These are phyloP conservation scores for Cordyceps javanica DNA, from an alignment of 2,329 filamentous ascomycete species.

Conservation along the genomic window DNA sequence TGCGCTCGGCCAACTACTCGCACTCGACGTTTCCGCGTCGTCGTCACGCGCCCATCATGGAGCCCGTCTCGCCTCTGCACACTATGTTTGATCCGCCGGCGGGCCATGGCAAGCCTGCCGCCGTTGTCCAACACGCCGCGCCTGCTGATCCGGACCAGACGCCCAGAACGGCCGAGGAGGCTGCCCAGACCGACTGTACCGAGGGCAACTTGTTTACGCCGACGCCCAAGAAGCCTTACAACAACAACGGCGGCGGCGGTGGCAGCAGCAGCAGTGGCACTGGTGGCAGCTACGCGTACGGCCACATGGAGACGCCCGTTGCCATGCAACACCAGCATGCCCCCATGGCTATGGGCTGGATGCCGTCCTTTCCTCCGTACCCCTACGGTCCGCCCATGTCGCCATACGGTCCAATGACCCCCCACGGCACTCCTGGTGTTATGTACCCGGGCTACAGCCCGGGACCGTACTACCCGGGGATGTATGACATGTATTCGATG, in stretches of 20 bases:
- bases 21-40: conserved; percentile 12
- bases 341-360: conserved; percentile 16
- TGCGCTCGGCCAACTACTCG: conserved; percentile 4
- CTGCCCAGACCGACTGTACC: neutral
- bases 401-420: conserved; percentile 17
- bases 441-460: conserved; percentile 21
- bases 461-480: conserved; percentile 16
- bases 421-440: conserved; percentile 16
- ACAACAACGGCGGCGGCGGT: neutral
- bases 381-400: conserved; percentile 12
- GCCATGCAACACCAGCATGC: neutral
- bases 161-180: neutral
- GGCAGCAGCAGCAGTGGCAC: neutral
- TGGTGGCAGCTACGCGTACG: neutral
- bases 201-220: neutral
- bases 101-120: neutral
- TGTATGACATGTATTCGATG: conserved; percentile 17
- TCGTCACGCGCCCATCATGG: neutral
- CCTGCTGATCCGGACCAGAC: neutral
- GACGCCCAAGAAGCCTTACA: conserved; percentile 6
- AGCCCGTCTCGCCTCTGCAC: conserved; percentile 8
- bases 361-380: conserved; percentile 15
- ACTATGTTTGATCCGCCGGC: conserved; percentile 7
- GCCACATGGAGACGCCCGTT: conserved; percentile 11
- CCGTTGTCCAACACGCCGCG: neutral